Base-by-base conservation (phyloP, 148 eudicot species). In the Amaranthus palmeri region DNA sequence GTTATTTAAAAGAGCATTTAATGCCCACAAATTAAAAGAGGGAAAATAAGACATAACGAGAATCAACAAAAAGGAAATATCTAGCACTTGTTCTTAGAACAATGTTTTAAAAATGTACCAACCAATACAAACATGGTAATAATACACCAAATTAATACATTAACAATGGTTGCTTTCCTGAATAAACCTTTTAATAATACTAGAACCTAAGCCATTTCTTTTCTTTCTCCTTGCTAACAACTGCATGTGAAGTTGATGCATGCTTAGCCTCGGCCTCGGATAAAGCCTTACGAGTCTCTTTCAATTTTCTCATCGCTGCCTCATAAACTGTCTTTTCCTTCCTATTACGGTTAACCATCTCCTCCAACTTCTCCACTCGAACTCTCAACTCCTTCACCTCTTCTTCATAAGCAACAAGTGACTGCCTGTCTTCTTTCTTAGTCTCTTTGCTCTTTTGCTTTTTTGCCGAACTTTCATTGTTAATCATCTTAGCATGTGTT, bases 161-260 rank as follows among this genome's bases (percentile, higher is more conserved):
- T 4, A 42, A 11, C 44, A 61, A 25, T 25, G 36, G 3, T 45
- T 62, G n/a, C 41, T 41, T 41, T n/a, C 42, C 40, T 12, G 46
- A 41, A 8, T 63, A 45, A 45, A n/a, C 44, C 6, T 63, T 15
- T 43, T 11, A 63, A 6, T 5, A 65, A 65, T 15, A 50, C 75
- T 75, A 93, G 75, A 93, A 93, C 77, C 90, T 89, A 58, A 91
- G 97, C 98, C 98, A 93, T 80, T 83, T 86, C 82, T 91, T 89
- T 79, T 93, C 98, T 55, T 77, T 90, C 54, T 90, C 98, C 79
- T 88, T 87, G 83, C 84, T 83, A 48, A 80, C 61, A 54, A 93
- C 85, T 14, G 91, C 97, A 74, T 83, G 81, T 3, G 96, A 91
- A 7, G 98, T 86, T 47, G 97, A 91, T 42, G 92, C 84, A 69